A percentile compares a stretch with the other conserved stretches of the same genome.
Conservation (phyloP, 805 yeast species). For the Yarrowia sp. region DNA sequence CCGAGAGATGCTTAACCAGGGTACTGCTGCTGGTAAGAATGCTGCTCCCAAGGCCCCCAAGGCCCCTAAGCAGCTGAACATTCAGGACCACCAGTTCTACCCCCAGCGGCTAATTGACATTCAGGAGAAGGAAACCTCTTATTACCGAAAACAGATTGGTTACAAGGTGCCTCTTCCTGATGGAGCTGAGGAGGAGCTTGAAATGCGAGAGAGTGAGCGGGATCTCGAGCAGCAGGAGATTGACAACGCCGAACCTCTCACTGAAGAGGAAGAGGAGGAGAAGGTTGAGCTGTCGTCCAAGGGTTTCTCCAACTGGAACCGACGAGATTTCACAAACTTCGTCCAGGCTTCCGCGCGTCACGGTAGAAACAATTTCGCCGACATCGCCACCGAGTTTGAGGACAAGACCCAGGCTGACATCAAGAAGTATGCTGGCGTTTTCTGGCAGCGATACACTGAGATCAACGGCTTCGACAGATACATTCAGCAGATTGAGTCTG, state of each 20-base stretch:
- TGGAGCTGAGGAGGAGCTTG: conserved; percentile 44
- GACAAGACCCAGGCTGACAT: conserved; percentile 73
- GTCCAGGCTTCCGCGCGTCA: conserved; percentile 66
- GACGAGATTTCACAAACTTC: conserved; percentile 83
- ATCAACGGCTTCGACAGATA: conserved; percentile 90
- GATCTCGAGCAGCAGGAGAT: conserved; percentile 64
- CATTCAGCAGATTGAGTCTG: conserved; percentile 74
- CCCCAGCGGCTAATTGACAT: conserved; percentile 68
- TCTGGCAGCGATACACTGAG: conserved; percentile 73
- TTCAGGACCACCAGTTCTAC: conserved; percentile 86
- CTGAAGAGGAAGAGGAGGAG: conserved; percentile 68
- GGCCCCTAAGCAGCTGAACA: conserved; percentile 76
- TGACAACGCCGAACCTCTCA: conserved; percentile 70
- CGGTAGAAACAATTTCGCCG: conserved; percentile 69
- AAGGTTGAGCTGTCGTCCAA: conserved; percentile 56
- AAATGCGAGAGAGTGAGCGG: conserved; percentile 46
- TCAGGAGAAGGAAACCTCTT: conserved; percentile 75
- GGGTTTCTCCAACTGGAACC: conserved; percentile 78
- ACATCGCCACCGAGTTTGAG: conserved; percentile 72
- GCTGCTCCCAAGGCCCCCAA: conserved; percentile 54
- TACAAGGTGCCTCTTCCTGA: conserved; percentile 56
- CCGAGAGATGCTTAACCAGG: conserved; percentile 71
- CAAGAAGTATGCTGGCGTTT: conserved; percentile 66
- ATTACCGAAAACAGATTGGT: conserved; percentile 64
- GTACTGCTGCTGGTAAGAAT: conserved; percentile 43